Evolutionary conservation across 225 moss, liverwort and hornwort species (phyloP), one percentile per base, ranked within the genome.

Genomic region (Physcomitrellopsis africana): DNA sequence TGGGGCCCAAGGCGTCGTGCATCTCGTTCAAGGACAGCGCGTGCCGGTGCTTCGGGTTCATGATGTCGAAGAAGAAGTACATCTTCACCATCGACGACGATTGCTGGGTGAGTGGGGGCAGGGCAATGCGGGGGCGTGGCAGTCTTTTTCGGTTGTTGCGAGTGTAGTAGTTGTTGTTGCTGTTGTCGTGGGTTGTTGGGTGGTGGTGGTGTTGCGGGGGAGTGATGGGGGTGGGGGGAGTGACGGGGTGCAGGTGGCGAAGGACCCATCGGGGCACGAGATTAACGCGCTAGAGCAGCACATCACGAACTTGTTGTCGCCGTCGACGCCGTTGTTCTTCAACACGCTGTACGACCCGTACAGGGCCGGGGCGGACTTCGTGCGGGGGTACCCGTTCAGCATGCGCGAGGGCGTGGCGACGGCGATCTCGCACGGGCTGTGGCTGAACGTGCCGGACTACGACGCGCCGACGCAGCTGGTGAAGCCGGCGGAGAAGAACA

Each of bases 291-390:
- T 37, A 2, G 32, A 37, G 32, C 32, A 37, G 32, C 32, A 37
- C 32, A 37, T 37, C 32, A 37, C 32, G 32, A 37, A 37, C 32
- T 7, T 37, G 32, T 73, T 79, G 1, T 44, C 62, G 10, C 72
- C 72, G 0, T 86, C 86, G 3, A 85, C 89, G 13, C 89, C 89
- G 3, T 87, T 72, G 53, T 90, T 90, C 66, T 90, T 90, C 69
- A 90, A 90, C 72, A 87, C 89, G 0, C 67, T 90, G 18, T 90
- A 90, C 60, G 89, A 90, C 60, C 89, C 89, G 0, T 90, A 72
- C 67, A 76, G 84, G 14, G 77, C 74, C 0, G 87, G 89, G 26
- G 84, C 89, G 3, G 87, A 90, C 78, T 90, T 90, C 60, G 89
- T 90, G 3, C 85, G 89, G 8, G 89, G 89, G 13, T 90, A 90